Evolutionary conservation across 768 basidiomycete genomes (phyloP).

Genomic region (Tricholoma flavovirens): DNA sequence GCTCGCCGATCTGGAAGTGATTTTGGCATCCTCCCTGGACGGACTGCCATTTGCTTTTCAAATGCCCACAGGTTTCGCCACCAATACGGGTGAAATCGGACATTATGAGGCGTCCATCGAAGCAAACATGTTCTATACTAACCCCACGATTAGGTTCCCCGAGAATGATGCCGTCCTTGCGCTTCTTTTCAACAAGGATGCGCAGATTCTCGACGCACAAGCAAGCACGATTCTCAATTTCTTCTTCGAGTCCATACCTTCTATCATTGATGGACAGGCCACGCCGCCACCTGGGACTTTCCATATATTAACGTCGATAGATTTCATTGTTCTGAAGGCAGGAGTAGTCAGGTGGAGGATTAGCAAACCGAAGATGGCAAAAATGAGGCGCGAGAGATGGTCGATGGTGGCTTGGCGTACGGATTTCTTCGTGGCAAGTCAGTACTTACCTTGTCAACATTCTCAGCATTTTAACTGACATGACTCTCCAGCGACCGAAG

Average conservation of each 20-base stretch:
- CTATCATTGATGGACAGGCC: slow-evolving; percentile 8
- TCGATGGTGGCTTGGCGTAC: slow-evolving; percentile 8
- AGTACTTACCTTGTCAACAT: background rate
- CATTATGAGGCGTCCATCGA: slow-evolving; percentile 17
- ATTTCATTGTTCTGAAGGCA: slow-evolving; percentile 8
- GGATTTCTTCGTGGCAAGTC: slow-evolving; percentile 5
- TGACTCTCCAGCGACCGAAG: slow-evolving; percentile 15
- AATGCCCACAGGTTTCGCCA: slow-evolving; percentile 14
- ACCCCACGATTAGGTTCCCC: slow-evolving; percentile 7
- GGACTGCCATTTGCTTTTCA: slow-evolving; percentile 20
- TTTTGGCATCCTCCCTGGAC: slow-evolving; percentile 15
- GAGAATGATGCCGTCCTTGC: slow-evolving; percentile 13
- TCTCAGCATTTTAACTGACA: background rate
- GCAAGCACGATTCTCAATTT: background rate
- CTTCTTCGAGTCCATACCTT: slow-evolving; percentile 6
- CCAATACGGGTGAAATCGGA: slow-evolving; percentile 16
- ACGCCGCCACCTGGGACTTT: slow-evolving; percentile 7
- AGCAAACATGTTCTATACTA: slow-evolving; percentile 10
- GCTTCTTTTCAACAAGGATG: slow-evolving; percentile 12
- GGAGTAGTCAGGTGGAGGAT: slow-evolving; percentile 13
- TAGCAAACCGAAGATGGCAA: slow-evolving; percentile 11
- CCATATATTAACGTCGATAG: slow-evolving; percentile 11
- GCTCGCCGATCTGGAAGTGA: slow-evolving; percentile 22
- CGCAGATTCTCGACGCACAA: background rate
- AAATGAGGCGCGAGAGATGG: slow-evolving; percentile 13